phyloP scores from a whole-genome alignment of 1,284 basidiomycete species.

The Melampsora larici-populina region DNA sequence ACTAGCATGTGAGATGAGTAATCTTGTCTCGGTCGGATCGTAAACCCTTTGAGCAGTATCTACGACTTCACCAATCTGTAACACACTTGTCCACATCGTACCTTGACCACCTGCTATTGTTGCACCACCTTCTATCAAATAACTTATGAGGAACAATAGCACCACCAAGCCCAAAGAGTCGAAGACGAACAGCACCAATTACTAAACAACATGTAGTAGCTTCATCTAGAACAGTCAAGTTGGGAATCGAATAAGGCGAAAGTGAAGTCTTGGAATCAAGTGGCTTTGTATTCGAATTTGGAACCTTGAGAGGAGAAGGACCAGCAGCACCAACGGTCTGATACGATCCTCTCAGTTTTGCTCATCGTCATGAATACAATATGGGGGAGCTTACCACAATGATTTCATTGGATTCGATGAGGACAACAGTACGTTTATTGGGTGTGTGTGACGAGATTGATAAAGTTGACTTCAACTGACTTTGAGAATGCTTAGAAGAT shows the following conservation, averaged over 20 bases:
- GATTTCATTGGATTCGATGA: constrained; percentile 49
- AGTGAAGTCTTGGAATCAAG: constrained; percentile 33
- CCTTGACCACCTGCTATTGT: constrained; percentile 97
- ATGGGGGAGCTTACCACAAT: constrained; percentile 43
- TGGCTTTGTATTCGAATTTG: constrained; percentile 21
- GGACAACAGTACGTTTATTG: constrained; percentile 38
- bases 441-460: constrained; percentile 15
- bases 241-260: constrained; percentile 58
- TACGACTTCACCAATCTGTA: constrained; percentile 95
- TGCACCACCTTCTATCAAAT: constrained; percentile 86
- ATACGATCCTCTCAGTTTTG: background rate
- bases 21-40: constrained; percentile 86
- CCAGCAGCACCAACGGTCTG: constrained; percentile 62
- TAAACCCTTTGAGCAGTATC: constrained; percentile 88
- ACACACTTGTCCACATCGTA: constrained; percentile 97
- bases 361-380: background rate
- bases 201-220: constrained; percentile 85
- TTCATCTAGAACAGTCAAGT: constrained; percentile 88
- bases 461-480: constrained; percentile 43
- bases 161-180: constrained; percentile 89
- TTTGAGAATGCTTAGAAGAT: constrained; percentile 10
- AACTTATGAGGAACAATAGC: constrained; percentile 94
- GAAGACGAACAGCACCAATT: constrained; percentile 85
- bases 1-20: constrained; percentile 87
- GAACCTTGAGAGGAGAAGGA: constrained; percentile 44